Evolutionary conservation across 1,284 basidiomycete species (phyloP), one percentile per base, ranked within the genome.

Genomic region (Moniliophthora roreri): DNA sequence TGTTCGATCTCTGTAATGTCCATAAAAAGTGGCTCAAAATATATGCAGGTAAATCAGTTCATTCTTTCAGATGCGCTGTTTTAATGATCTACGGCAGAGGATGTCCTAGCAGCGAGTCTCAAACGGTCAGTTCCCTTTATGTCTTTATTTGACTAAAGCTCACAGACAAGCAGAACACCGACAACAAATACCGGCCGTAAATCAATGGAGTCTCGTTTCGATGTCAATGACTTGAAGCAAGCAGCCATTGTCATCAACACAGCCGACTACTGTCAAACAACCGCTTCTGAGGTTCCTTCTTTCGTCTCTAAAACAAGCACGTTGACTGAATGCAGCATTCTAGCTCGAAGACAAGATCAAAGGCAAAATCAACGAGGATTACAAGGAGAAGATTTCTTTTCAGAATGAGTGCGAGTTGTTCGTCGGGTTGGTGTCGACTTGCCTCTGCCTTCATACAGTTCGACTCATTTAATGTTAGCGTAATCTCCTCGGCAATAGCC

Each of bases 201-300:
- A 59, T 95, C 93, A 0, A 74, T 77, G 13, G 95, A 97, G 50
- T 81, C 84, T 1, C 80, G 88, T n/a, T 80, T 83, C 32, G 93
- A 94, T 64, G 58, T 81, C 4, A 75, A 77, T 10, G 87, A 94
- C 55, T 68, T 97, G 34, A 87, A 85, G 60, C 91, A 89, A 58
- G 85, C 91, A 0, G 94, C 91, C 63, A 74, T 93, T 16, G 75
- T 97, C 20, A 86, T 99, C 65, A 99, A 99, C 66, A 99, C 97
- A 0, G 95, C 95, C 1, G 96, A 99, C 64, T 99, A 99, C 69
- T 99, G 97, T 68, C 89, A 94, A 61, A 88, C 84, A 3, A 99
- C 96, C 1, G 91, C 94, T 1, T 67, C 84, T 18, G 94, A 97
- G 79, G 92, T 87, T 60, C 18, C 71, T 58, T 38, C 18, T 38